Percentiles rank a stretch among this genome's conserved stretches.
These are phyloP conservation scores for Hyphodiscus hymeniophilus DNA, from an alignment of 495 filamentous ascomycete genomes.

Conservation along the genomic window DNA sequence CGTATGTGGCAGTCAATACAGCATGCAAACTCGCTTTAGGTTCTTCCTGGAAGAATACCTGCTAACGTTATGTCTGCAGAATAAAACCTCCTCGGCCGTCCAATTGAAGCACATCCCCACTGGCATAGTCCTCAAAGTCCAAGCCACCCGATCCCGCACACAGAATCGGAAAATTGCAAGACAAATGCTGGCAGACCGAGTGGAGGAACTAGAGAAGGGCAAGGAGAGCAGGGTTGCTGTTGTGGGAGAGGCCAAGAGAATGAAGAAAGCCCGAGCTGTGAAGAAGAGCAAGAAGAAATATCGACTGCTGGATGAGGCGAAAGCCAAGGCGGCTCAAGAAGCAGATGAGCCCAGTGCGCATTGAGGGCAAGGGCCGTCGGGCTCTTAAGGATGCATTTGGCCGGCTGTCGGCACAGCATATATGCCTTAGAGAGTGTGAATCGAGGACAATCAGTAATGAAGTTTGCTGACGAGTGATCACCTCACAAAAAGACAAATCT, in stretches of 20 bases:
- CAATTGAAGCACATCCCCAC: conserved; percentile 87
- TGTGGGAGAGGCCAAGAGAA: conserved; percentile 34
- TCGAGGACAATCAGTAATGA: neutral
- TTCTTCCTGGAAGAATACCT: neutral
- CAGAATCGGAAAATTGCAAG: conserved; percentile 90
- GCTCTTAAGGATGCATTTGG: neutral
- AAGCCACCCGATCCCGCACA: conserved; percentile 76
- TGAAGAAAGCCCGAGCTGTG: conserved; percentile 38
- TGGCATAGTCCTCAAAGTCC: conserved; percentile 83
- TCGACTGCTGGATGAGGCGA: conserved; percentile 35
- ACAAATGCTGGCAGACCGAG: conserved; percentile 60
- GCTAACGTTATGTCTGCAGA: conserved; percentile 39
- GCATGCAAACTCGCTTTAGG: neutral
- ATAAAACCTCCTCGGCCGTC: conserved; percentile 94
- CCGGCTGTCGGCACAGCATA: neutral
- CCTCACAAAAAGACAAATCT: neutral
- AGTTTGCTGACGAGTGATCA: neutral
- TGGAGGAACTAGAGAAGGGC: conserved; percentile 57
- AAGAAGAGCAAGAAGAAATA: conserved; percentile 45
- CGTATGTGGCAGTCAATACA: conserved; percentile 32
- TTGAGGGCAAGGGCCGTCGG: neutral
- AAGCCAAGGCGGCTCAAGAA: conserved; percentile 21
- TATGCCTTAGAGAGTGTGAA: neutral
- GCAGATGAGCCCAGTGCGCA: neutral
- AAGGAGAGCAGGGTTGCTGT: conserved; percentile 34